Conservation (phyloP, 305 asterid genomes). For the Fraxinus albicans region DNA sequence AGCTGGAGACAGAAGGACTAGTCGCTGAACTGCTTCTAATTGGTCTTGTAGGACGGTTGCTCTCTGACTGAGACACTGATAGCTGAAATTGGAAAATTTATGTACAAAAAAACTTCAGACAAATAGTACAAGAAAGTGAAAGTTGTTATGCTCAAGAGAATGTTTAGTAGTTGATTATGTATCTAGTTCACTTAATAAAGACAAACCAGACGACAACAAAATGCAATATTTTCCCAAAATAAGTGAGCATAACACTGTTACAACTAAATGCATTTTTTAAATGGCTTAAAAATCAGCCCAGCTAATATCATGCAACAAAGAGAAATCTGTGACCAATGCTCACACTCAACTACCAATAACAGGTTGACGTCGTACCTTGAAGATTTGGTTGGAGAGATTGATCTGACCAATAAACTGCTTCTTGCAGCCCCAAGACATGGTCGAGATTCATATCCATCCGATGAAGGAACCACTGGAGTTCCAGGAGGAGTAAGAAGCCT, state of each 20-base stretch:
- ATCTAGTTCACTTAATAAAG: background rate
- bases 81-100: conserved; percentile 47
- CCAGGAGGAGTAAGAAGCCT: conserved; percentile 99
- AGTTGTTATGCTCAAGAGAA: background rate
- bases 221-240: background rate
- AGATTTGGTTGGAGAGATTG: conserved; percentile 69
- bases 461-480: conserved; percentile 80
- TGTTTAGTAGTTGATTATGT: too few relatives aligned
- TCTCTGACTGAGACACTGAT: conserved; percentile 86
- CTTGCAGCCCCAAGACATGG: conserved; percentile 51
- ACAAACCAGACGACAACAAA: conserved; percentile 3
- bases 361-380: conserved; percentile 59
- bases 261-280: background rate
- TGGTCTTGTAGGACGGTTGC: conserved; percentile 58
- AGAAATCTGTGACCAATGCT: conserved; percentile 10
- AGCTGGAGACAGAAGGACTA: conserved; percentile 65
- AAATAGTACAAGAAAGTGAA: background rate
- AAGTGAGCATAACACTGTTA: background rate
- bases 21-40: conserved; percentile 76
- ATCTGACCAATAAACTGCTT: conserved; percentile 60
- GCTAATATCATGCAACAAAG: conserved; percentile 9
- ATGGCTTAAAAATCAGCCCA: background rate
- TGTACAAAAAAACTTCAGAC: background rate
- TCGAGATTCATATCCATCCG: conserved; percentile 67
- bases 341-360: conserved; percentile 2